A percentile compares a stretch with the other conserved stretches of the same genome.
Conservation (phyloP, 208 protist species). For the Trichomonas vaginalis region DNA sequence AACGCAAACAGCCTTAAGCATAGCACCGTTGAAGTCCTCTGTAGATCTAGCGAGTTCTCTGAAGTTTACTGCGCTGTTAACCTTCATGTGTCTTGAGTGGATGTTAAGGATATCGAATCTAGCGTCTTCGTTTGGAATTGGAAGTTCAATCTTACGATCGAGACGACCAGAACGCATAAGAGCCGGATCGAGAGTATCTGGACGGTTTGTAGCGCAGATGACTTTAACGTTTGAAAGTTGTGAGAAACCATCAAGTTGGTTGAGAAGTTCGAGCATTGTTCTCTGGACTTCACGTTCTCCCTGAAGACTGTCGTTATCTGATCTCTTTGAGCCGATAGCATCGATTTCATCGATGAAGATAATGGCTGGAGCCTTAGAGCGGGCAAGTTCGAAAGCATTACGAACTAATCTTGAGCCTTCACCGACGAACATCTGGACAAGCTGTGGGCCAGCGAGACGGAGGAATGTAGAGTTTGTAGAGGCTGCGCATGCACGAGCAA, state of each 20-base stretch:
- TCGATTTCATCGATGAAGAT: conserved; percentile 99
- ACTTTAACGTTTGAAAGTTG: conserved; percentile 91
- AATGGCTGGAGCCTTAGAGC: conserved; percentile 94
- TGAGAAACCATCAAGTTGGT: conserved; percentile 97
- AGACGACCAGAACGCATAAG: conserved; percentile 92
- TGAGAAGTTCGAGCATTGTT: conserved; percentile 99
- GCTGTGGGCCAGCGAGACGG: conserved; percentile 93
- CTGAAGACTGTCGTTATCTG: conserved; percentile 65
- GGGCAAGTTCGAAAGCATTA: conserved; percentile 97
- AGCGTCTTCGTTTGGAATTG: conserved; percentile 90
- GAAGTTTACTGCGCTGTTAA: conserved; percentile 76
- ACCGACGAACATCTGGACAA: conserved; percentile 91
- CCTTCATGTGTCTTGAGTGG: conserved; percentile 96
- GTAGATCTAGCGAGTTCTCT: conserved; percentile 90
- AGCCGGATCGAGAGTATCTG: conserved; percentile 95
- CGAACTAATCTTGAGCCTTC: conserved; percentile 97
- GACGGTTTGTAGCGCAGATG: conserved; percentile 84
- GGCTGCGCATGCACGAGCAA: conserved; percentile 94
- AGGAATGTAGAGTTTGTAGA: conserved; percentile 94
- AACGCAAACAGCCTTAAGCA: conserved; percentile 98
- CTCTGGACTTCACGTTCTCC: conserved; percentile 70
- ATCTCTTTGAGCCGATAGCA: conserved; percentile 91
- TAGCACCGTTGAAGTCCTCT: conserved; percentile 99
- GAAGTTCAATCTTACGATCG: conserved; percentile 85
- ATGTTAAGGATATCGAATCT: conserved; percentile 93